A percentile compares a stretch with the other conserved stretches of the same genome.
phyloP scores from a whole-genome alignment of 352 stramenopile species.

The Phytophthora pini region DNA sequence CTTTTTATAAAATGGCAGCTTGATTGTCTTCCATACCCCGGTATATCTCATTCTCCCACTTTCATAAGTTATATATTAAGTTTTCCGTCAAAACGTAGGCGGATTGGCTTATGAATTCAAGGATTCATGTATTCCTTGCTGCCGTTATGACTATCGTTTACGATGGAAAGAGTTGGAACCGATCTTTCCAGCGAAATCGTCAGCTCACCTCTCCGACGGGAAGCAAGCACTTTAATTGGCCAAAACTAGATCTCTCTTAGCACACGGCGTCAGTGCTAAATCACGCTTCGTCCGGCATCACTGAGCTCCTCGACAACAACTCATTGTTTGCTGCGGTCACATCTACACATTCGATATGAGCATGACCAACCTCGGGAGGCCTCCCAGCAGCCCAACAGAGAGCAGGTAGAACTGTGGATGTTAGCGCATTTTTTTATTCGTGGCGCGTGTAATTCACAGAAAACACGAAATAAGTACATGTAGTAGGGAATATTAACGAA shows the following conservation, averaged over 20 bases:
- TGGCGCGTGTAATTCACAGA: background rate
- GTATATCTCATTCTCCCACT: background rate
- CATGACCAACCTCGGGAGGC: too few relatives aligned
- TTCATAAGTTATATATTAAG: background rate
- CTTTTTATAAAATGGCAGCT: too few relatives aligned
- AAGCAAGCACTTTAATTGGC: background rate
- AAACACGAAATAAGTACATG: background rate
- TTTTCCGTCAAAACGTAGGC: background rate
- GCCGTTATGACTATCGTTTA: background rate
- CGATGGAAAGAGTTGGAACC: background rate
- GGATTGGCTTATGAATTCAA: background rate
- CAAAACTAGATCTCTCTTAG: background rate
- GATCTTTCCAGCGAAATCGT: background rate
- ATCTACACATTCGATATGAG: too few relatives aligned
- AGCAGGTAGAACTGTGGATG: background rate
- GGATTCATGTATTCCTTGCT: background rate
- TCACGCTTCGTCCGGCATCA: too few relatives aligned
- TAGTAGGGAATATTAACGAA: background rate
- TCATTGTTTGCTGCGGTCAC: background rate
- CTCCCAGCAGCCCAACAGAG: too few relatives aligned
- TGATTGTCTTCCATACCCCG: too few relatives aligned
- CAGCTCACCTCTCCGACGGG: background rate
- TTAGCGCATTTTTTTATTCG: background rate
- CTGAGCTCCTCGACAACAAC: background rate
- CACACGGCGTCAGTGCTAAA: too few relatives aligned